Base-by-base conservation (phyloP, 179 eudicot species). In the Nepenthes alata region DNA sequence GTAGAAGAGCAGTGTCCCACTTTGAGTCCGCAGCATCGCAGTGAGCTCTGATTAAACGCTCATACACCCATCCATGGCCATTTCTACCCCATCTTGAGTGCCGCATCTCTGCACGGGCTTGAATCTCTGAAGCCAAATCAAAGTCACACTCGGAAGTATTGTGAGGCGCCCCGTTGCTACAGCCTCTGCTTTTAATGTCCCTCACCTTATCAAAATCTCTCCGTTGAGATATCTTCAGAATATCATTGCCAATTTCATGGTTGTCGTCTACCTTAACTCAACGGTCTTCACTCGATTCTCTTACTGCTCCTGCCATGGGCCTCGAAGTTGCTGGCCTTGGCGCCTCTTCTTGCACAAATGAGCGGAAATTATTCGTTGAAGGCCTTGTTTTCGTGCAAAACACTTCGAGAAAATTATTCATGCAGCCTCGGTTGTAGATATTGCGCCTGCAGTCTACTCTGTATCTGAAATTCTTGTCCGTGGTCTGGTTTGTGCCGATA, bases 401-500 rank as follows among this genome's bases (percentile, higher is more conserved):
- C 11, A 85, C 85, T 70, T 88, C 83, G 0, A 63, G 52, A 65
- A 83, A 85, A 57, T 88, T 88, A 66, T 66, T 66, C 39, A 70
- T 12, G 62, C 91, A 85, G 16, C 96, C 93, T 7, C 66, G 77
- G 62, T 86, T 71, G 55, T 77, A 78, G 38, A 81, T 77, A 62
- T 79, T 85, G 55, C 61, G 70, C 68, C 93, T 80, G 65, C 58
- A 69, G 69, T 85, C 84, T 44, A 81, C 80, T 72, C 93, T 80
- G 64, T 73, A 83, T 62, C 93, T 80, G 64, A 85, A 88, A 67
- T 83, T 86, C 73, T 88, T 93, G 38, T 88, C 86, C 16, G 96
- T 88, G 49, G 96, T 88, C 96, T 88, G 87, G 70, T 91, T 91
- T 61, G 88, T 75, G 85, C 95, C 72, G 47, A 91, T 86, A 53